Evolutionary conservation across 1,284 basidiomycete genomes (phyloP).

Genomic region (Ustilago hordei): DNA sequence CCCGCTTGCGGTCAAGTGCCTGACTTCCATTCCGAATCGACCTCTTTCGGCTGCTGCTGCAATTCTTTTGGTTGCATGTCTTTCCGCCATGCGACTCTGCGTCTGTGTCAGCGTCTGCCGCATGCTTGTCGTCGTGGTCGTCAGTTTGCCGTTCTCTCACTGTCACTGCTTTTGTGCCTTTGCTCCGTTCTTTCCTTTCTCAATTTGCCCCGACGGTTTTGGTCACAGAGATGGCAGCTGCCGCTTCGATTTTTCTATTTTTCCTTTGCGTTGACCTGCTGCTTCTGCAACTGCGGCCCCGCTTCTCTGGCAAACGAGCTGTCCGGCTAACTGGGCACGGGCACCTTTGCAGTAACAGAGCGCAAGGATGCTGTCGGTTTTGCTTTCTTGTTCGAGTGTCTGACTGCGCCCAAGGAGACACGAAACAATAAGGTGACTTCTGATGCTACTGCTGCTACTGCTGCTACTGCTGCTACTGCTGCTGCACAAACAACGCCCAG

Average conservation of each 20-base stretch:
- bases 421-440: background rate
- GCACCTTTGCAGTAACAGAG: background rate
- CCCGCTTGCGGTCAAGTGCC: background rate
- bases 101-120: background rate
- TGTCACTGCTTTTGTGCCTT: background rate
- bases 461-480: slow-evolving; percentile 2
- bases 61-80: background rate
- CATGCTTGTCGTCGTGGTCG: background rate
- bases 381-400: background rate
- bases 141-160: background rate
- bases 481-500: background rate
- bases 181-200: background rate
- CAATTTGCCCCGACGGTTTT: slow-evolving; percentile 2
- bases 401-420: background rate
- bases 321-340: background rate
- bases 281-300: background rate
- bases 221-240: background rate
- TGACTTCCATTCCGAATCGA: background rate
- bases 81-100: background rate
- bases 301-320: background rate
- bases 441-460: background rate
- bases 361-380: background rate
- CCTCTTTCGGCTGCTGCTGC: background rate
- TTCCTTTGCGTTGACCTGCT: too few relatives aligned
- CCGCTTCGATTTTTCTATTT: background rate